phyloP scores from a whole-genome alignment of 305 asterid genomes.

The Plantago lanceolata region DNA sequence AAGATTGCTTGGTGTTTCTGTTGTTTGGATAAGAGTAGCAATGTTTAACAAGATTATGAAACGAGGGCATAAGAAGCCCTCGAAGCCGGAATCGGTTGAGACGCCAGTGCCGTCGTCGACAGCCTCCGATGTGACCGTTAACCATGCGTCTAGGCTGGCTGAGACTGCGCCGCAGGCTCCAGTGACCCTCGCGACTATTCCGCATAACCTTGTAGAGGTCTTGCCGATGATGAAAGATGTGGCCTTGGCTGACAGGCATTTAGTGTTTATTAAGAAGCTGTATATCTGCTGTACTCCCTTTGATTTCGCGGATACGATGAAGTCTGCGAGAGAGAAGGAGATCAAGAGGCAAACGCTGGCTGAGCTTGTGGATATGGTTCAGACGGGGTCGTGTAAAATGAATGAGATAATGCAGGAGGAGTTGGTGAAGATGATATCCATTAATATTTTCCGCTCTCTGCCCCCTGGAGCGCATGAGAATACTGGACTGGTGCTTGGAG shows the following conservation, averaged over 20 bases:
- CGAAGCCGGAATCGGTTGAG: conserved; percentile 55
- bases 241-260: conserved; percentile 52
- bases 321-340: conserved; percentile 79
- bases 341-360: conserved; percentile 74
- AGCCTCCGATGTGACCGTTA: conserved; percentile 36
- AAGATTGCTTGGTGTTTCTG: conserved; percentile 10
- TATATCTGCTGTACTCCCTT: conserved; percentile 55
- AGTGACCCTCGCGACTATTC: conserved; percentile 41
- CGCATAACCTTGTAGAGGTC: conserved; percentile 59
- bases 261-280: conserved; percentile 61
- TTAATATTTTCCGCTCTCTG: conserved; percentile 62
- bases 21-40: conserved; percentile 17
- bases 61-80: conserved; percentile 70
- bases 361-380: conserved; percentile 71
- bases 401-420: conserved; percentile 89
- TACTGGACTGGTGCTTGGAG: conserved; percentile 45
- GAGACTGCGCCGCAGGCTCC: conserved; percentile 36
- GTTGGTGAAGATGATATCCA: conserved; percentile 64
- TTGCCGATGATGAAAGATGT: conserved; percentile 62
- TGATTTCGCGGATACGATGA: conserved; percentile 65
- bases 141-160: conserved; percentile 56
- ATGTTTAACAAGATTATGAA: conserved; percentile 82
- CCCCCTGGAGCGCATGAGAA: conserved; percentile 64
- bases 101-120: conserved; percentile 52
- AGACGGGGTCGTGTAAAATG: conserved; percentile 66